phyloP scores from a whole-genome alignment of 305 asterid genomes.

The Rubia tinctorum region DNA sequence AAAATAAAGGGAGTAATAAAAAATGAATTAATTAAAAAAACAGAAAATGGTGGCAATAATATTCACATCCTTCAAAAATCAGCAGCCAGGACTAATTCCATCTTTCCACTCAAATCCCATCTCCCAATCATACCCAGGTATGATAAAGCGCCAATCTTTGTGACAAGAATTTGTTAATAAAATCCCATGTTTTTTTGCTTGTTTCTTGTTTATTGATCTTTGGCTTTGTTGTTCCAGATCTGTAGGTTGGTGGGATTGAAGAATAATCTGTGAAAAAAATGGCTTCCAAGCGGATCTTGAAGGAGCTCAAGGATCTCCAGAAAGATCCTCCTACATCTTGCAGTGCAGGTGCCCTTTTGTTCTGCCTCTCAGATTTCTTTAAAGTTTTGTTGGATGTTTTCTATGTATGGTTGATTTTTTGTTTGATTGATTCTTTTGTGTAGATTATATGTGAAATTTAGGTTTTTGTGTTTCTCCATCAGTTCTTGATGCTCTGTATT shows the following conservation, averaged over 20 bases:
- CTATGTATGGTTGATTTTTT: too few species aligned
- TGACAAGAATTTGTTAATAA: not conserved
- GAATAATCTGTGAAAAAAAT: conserved; percentile 25
- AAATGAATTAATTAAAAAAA: too few species aligned
- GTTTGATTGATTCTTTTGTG: not conserved
- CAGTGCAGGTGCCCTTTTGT: conserved; percentile 53
- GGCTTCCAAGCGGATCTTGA: conserved; percentile 38
- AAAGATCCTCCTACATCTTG: conserved; percentile 63
- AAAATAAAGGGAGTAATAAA: too few species aligned
- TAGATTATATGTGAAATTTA: not conserved
- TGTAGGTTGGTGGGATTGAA: conserved; percentile 20
- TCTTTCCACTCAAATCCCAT: conserved; percentile 15
- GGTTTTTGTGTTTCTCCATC: not conserved
- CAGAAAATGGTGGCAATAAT: conserved; percentile 6
- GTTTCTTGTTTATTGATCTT: not conserved
- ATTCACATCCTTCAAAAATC: conserved; percentile 6
- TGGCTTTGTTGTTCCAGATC: conserved; percentile 22
- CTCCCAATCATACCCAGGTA: conserved; percentile 8
- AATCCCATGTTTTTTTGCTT: not conserved
- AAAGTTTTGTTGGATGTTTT: not conserved
- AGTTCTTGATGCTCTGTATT: not conserved
- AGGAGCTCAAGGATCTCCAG: conserved; percentile 36
- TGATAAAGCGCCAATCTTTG: not conserved
- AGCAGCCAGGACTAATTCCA: conserved; percentile 9
- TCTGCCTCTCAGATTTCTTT: not conserved